Evolutionary conservation across 2,329 filamentous ascomycete species (phyloP).

Genomic region (Cylindrodendrum hubeiense): DNA sequence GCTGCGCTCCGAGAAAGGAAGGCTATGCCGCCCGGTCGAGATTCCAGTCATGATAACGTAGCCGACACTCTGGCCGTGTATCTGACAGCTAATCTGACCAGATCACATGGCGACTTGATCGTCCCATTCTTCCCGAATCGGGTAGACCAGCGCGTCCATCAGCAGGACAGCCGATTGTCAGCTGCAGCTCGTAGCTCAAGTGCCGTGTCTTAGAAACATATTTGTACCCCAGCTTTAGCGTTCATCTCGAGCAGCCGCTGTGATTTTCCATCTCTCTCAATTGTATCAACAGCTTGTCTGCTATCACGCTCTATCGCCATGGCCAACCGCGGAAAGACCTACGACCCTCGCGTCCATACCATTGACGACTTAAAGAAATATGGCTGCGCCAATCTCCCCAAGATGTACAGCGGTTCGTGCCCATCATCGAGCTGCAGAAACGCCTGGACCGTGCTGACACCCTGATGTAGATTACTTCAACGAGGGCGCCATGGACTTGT

Average conservation of each 20-base stretch:
- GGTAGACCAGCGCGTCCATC: constrained; percentile 7
- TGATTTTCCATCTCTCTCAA: background rate
- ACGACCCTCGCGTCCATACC: constrained; percentile 33
- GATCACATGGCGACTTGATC: constrained; percentile 15
- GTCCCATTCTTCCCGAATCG: background rate
- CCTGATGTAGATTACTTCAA: constrained; percentile 64
- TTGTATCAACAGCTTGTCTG: background rate
- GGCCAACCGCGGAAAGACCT: constrained; percentile 35
- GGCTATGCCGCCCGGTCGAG: constrained; percentile 25
- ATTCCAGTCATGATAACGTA: constrained; percentile 9
- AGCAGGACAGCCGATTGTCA: background rate
- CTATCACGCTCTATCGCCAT: constrained; percentile 11
- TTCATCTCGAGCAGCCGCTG: background rate
- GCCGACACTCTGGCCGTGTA: background rate
- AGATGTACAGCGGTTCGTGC: constrained; percentile 34
- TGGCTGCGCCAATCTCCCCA: constrained; percentile 30
- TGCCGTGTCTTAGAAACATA: background rate
- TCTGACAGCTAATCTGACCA: background rate
- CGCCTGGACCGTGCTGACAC: constrained; percentile 14
- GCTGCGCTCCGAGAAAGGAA: constrained; percentile 24
- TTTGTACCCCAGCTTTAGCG: constrained; percentile 9
- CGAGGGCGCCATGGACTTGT: constrained; percentile 65
- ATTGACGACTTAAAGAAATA: constrained; percentile 35
- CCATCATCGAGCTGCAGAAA: background rate
- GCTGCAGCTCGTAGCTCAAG: background rate